Conservation (phyloP, 2,329 filamentous ascomycete genomes). For the Alternaria sp. region DNA sequence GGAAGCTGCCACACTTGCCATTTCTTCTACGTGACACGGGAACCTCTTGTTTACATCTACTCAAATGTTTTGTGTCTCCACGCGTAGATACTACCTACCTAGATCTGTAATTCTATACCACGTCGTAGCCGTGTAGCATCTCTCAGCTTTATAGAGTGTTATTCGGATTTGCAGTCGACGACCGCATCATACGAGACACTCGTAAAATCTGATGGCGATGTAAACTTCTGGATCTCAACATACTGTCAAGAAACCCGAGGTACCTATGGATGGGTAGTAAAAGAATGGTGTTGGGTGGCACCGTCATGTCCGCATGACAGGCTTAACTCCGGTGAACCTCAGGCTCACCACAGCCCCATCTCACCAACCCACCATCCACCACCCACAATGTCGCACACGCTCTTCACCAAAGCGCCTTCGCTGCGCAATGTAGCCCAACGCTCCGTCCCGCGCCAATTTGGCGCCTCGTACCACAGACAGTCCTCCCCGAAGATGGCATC, state of each 20-base stretch:
- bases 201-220: not conserved
- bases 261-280: not conserved
- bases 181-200: not conserved
- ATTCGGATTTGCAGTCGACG: not conserved
- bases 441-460: conserved; percentile 12
- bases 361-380: conserved; percentile 7
- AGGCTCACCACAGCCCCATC: conserved; percentile 18
- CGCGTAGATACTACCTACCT: not conserved
- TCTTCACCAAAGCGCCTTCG: conserved; percentile 18
- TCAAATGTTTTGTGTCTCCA: not conserved
- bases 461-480: conserved; percentile 22
- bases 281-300: not conserved
- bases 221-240: not conserved
- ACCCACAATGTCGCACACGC: conserved; percentile 22
- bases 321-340: conserved; percentile 23
- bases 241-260: not conserved
- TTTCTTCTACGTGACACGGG: not conserved
- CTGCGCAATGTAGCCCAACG: conserved; percentile 16
- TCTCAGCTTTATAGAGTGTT: not conserved
- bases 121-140: not conserved
- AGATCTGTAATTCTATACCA: not conserved
- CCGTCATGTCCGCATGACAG: conserved; percentile 1
- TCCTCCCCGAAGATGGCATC: conserved; percentile 32
- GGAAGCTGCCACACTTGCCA: not conserved
- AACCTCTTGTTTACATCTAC: not conserved